A percentile compares a stretch with the other conserved stretches of the same genome.
phyloP scores from a whole-genome alignment of 1,139 yeast species.

The Protomyces macrosporus region DNA sequence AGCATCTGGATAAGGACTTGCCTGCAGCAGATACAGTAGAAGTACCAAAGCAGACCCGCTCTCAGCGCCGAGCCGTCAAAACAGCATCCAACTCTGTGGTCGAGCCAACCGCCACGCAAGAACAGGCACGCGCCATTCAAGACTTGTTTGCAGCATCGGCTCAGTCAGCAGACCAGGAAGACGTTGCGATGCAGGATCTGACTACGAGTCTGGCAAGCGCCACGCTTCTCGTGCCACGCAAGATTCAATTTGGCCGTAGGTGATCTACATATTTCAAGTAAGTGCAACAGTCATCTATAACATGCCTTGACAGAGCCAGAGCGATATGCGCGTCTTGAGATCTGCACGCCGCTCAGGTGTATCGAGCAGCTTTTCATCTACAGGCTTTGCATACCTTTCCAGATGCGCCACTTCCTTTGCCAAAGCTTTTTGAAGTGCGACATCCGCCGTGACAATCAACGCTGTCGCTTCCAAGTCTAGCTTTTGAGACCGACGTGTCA shows the following conservation, averaged over 20 bases:
- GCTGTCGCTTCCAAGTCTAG: constrained; percentile 87
- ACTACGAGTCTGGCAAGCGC: neutral
- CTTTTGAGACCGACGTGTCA: constrained; percentile 77
- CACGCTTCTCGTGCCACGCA: neutral
- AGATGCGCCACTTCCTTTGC: constrained; percentile 59
- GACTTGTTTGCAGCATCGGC: neutral
- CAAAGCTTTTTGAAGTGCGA: constrained; percentile 54
- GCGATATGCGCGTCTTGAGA: constrained; percentile 7
- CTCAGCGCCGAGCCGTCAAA: no score
- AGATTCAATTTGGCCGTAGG: neutral
- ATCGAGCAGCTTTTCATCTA: constrained; percentile 25
- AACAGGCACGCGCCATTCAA: neutral
- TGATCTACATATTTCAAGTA: neutral
- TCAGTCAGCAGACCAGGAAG: neutral
- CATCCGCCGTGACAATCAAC: constrained; percentile 65
- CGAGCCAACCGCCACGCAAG: neutral
- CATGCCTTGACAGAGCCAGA: constrained; percentile 25
- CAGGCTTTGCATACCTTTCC: constrained; percentile 37
- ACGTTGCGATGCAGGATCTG: neutral
- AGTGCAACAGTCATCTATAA: neutral
- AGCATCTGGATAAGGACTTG: no score
- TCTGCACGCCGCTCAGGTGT: constrained; percentile 23
- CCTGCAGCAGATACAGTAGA: no score
- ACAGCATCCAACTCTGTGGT: no score
- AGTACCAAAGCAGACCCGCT: no score